phyloP scores from a whole-genome alignment of 345 rosid species.

The Melastoma malabathricum region DNA sequence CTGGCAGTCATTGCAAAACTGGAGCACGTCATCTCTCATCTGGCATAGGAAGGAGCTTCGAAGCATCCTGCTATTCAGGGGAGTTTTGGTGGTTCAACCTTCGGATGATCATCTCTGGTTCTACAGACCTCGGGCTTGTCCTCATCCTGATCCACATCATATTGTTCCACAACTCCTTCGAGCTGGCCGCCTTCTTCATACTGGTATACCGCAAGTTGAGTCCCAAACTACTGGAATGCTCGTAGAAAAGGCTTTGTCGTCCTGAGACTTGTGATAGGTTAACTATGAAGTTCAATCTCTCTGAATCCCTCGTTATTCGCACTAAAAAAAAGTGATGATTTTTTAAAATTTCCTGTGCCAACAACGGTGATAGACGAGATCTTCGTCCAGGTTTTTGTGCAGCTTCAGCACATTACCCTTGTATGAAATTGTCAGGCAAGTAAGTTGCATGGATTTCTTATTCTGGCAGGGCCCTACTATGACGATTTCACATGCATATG shows the following conservation, averaged over 20 bases:
- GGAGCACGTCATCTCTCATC: conserved; percentile 56
- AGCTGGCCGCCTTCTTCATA: conserved; percentile 66
- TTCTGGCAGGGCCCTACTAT: too few relatives aligned
- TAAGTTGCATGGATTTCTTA: conserved; percentile 5
- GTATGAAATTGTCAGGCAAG: conserved; percentile 86
- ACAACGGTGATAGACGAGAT: conserved; percentile 18
- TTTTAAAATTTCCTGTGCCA: too few relatives aligned
- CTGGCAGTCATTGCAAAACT: conserved; percentile 68
- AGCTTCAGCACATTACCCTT: conserved; percentile 83
- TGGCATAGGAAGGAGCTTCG: conserved; percentile 66
- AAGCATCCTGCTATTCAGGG: conserved; percentile 54
- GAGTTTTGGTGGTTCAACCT: conserved; percentile 57
- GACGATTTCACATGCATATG: conserved; percentile 35
- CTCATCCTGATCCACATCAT: conserved; percentile 61
- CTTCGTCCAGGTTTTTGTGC: conserved; percentile 59
- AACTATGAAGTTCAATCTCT: neutral
- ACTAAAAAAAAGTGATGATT: too few relatives aligned
- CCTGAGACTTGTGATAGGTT: conserved; percentile 7
- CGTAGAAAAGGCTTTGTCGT: conserved; percentile 2
- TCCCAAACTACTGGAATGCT: neutral
- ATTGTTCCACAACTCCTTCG: conserved; percentile 82
- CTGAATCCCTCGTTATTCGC: neutral
- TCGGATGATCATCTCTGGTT: conserved; percentile 74
- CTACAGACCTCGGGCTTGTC: conserved; percentile 30
- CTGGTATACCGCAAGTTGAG: conserved; percentile 22